phyloP scores from a whole-genome alignment of 352 stramenopile genomes.

The Globisporangium yorkense region DNA sequence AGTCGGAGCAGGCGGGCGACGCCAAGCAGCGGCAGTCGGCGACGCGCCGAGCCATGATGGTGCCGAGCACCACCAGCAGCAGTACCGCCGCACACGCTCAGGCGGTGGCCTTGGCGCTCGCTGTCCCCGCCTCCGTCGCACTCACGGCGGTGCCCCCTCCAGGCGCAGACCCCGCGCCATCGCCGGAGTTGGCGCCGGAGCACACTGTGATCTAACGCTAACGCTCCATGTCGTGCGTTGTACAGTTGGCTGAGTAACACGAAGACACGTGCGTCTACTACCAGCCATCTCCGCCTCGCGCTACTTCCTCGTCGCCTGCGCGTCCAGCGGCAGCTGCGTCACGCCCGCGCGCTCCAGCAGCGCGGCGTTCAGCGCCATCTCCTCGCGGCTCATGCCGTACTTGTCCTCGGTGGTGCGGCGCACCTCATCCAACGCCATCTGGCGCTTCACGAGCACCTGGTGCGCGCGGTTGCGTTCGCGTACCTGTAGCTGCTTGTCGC shows the following conservation, averaged over 20 bases:
- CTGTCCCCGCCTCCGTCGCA: background rate
- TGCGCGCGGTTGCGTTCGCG: conserved; percentile 33
- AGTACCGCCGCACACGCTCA: background rate
- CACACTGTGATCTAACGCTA: background rate
- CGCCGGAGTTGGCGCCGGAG: background rate
- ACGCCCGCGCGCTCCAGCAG: conserved; percentile 37
- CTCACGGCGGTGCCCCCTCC: background rate
- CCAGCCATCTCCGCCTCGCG: too few relatives aligned
- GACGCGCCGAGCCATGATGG: conserved; percentile 2
- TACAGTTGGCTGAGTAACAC: background rate
- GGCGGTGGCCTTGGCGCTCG: background rate
- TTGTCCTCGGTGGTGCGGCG: conserved; percentile 46
- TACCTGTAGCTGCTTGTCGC: conserved; percentile 20
- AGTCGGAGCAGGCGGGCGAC: conserved; percentile 3
- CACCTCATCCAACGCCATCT: conserved; percentile 36
- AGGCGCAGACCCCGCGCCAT: too few relatives aligned
- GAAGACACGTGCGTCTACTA: background rate
- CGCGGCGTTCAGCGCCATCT: conserved; percentile 51
- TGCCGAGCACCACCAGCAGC: background rate
- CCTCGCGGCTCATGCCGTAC: conserved; percentile 56
- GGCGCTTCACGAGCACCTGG: conserved; percentile 35
- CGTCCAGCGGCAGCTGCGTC: conserved; percentile 5
- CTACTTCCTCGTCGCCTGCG: background rate
- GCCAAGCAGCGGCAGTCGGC: conserved; percentile 11
- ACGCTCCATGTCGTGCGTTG: background rate